Conservation (phyloP, 768 basidiomycete genomes). For the Pisolithus marmoratus region DNA sequence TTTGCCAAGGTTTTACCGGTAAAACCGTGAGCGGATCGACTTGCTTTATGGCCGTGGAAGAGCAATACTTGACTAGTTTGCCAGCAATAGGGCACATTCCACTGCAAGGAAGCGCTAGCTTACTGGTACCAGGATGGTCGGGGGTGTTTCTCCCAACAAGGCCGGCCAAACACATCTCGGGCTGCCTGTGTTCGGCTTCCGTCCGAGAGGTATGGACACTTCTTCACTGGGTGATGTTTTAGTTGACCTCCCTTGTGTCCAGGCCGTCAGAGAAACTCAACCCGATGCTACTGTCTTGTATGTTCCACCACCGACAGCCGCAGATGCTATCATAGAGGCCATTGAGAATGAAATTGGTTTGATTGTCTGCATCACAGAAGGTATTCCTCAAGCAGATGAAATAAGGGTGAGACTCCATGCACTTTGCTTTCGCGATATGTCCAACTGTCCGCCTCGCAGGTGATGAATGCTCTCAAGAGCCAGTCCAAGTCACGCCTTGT, state of each 20-base stretch:
- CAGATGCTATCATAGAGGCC: constrained; percentile 96
- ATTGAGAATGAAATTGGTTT: constrained; percentile 97
- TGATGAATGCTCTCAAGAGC: constrained; percentile 88
- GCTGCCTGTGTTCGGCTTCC: constrained; percentile 86
- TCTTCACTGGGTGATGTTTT: not conserved
- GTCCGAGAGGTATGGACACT: constrained; percentile 69
- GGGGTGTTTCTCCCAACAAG: constrained; percentile 95
- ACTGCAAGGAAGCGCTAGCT: constrained; percentile 85
- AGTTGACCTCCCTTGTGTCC: constrained; percentile 7
- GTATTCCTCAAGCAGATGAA: constrained; percentile 96
- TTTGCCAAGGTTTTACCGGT: constrained; percentile 90
- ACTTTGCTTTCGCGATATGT: not conserved
- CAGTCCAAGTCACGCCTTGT: constrained; percentile 95
- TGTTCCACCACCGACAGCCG: constrained; percentile 94
- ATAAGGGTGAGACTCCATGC: constrained; percentile 54
- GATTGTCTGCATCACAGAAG: constrained; percentile 98
- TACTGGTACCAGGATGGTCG: constrained; percentile 98
- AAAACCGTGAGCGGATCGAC: constrained; percentile 62
- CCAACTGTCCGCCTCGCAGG: constrained; percentile 36
- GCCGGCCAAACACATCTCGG: constrained; percentile 95
- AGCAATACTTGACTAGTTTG: not conserved
- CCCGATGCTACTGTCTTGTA: constrained; percentile 97
- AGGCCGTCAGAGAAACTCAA: constrained; percentile 82
- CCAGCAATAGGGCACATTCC: constrained; percentile 83
- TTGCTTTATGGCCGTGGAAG: not conserved